Evolutionary conservation across 495 filamentous ascomycete genomes (phyloP), one percentile per base, ranked within the genome.

Genomic region (Hypoxylon trugodes): DNA sequence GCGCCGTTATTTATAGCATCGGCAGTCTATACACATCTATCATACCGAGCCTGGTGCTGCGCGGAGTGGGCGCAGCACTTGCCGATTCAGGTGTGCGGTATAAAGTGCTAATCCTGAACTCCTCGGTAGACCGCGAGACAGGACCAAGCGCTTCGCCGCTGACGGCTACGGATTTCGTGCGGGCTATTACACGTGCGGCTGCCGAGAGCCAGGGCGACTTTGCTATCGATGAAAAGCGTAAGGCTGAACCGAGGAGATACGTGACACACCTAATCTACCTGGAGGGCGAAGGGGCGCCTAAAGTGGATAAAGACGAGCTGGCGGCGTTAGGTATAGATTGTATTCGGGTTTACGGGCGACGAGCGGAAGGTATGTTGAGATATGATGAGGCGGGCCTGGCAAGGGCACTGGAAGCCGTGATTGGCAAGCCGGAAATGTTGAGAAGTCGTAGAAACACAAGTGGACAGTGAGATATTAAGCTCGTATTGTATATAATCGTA

Each of bases 41-140:
- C 43, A 77, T 95, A 3, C 95, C 94, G 0, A 89, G 80, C 33
- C 72, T 93, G n/a, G 79, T 93, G 21, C 76, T 91, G 15, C 79
- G 82, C 6, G 83, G 84, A 9, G 84, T 92, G 1, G 90, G 90
- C 24, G 72, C 77, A 12, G 81, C 83, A 30, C 69, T 88, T 36
- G 66, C 74, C 3, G 77, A 76, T 3, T 73, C 76, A 19, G 76
- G 75, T 2, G 79, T 87, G 5, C 70, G 83, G 2, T 85, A 89
- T 58, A 96, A 95, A 74, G 90, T 98, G 35, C 73, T 98, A 10
- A 89, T 98, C 10, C 71, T 98, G 3, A 98, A 98, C 62, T 87
- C 90, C 3, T 88, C 80, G 7, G 74, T 89, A 1, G 94, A 98
- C 65, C 84, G 94, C 2, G 94, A 98, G 75, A 97, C 94, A 2